Percentiles rank a stretch among this genome's conserved stretches.
Conservation (phyloP, 139 green algal genomes). For the Gonium pectorale region DNA sequence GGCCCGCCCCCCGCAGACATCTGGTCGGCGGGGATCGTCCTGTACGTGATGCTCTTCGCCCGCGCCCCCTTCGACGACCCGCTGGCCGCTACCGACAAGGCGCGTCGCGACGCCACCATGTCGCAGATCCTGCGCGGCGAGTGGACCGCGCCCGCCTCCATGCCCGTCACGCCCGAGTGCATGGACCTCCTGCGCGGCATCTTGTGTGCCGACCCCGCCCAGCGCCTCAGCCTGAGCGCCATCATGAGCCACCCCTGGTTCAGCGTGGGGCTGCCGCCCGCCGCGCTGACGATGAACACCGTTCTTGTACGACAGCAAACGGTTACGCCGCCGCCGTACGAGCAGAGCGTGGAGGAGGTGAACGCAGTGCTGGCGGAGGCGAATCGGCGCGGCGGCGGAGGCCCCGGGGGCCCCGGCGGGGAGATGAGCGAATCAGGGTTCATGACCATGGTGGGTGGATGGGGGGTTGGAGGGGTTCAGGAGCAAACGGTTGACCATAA, state of each 20-base stretch:
- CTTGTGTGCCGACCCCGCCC: conserved; percentile 66
- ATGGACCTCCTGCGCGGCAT: conserved; percentile 55
- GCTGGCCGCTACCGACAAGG: conserved; percentile 37
- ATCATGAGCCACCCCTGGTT: conserved; percentile 89
- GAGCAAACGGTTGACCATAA: no score
- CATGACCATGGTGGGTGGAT: conserved; percentile 28
- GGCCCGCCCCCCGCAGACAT: conserved; percentile 51
- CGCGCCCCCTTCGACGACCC: conserved; percentile 95
- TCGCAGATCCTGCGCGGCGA: conserved; percentile 61
- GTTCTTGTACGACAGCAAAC: conserved; percentile 34
- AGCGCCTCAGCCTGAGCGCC: conserved; percentile 70
- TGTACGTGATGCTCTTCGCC: conserved; percentile 97
- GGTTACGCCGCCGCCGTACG: conserved; percentile 33
- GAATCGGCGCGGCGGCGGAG: background rate
- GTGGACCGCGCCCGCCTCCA: conserved; percentile 30
- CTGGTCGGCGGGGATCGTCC: conserved; percentile 89
- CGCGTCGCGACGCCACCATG: conserved; percentile 54
- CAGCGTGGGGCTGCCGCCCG: conserved; percentile 51
- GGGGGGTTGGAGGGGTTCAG: background rate
- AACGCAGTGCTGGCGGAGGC: conserved; percentile 42
- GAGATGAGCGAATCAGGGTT: conserved; percentile 19
- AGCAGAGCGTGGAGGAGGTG: conserved; percentile 45
- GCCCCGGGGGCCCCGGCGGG: background rate
- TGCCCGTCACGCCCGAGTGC: conserved; percentile 50
- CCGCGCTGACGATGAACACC: conserved; percentile 61